Evolutionary conservation across 805 yeast species (phyloP), one percentile per base, ranked within the genome.

Genomic region (Schwanniomyces sp.): DNA sequence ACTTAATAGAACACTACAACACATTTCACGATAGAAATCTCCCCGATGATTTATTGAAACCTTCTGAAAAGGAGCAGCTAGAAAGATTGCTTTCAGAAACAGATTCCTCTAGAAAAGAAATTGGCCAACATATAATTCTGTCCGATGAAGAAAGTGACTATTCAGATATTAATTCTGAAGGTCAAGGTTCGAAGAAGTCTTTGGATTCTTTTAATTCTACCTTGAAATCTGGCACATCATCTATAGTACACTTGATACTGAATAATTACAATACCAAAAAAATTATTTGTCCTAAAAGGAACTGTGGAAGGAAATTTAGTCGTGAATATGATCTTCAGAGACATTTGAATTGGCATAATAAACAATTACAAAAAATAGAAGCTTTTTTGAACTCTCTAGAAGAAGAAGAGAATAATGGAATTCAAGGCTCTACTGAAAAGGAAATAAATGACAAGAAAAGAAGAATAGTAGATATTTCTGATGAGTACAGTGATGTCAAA

Each of bases 1-100:
- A 79, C 40, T 67, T 87, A 25, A 56, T 80, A 0, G 63, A 64
- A 0, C 96, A 89, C 64, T 82, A 81, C 59, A 64, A 72, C 39
- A 52, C 58, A n/a, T 65, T 59, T n/a, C 85, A 80, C 46, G 81
- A 68, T 52, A 65, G 66, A 1, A 65, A 68, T 42, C 50, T 68
- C 3, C 75, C 75, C 1, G 64, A 61, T 11, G 66, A 64, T 24
- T 50, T 70, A 7, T 55, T 69, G 40, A 61, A 56, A 34, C 55
- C 61, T 2, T 53, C 52, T 12, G 69, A 66, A 29, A 51, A 49
- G 36, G 47, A 48, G 14, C 44, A 55, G 18, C 51, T 68, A 40
- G 66, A 61, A 11, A 50, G 50, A 27, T 47, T 63, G 34, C 44
- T 64, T 6, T 37, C 42, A 16, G 59, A 55, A 36, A 51, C 55